Percentiles rank a stretch among this genome's conserved stretches.
These are phyloP conservation scores for Platanus orientalis DNA, from an alignment of 164 flowering plant genomes.

Conservation along the genomic window DNA sequence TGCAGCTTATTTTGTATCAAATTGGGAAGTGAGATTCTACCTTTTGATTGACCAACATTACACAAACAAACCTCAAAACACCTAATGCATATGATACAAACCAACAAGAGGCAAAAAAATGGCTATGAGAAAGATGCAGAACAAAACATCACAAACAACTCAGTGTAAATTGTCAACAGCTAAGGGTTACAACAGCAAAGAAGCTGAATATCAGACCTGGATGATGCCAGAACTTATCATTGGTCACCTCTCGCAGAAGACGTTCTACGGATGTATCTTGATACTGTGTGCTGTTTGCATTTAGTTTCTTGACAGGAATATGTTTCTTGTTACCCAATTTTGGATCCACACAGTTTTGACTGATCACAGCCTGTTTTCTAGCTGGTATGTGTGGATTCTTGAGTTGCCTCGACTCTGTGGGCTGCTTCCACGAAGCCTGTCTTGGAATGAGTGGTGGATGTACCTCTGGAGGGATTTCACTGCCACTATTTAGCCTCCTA, in stretches of 20 bases:
- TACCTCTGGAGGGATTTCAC: constrained; percentile 38
- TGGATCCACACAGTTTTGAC: constrained; percentile 39
- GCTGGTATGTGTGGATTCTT: constrained; percentile 35
- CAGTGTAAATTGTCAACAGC: background rate
- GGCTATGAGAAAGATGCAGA: background rate
- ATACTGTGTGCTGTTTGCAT: constrained; percentile 21
- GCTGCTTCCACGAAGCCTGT: constrained; percentile 59
- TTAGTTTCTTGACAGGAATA: constrained; percentile 35
- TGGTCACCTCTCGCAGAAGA: constrained; percentile 74
- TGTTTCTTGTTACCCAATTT: constrained; percentile 44
- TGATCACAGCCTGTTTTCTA: constrained; percentile 27
- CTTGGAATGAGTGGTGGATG: constrained; percentile 31
- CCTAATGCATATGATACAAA: too few relatives aligned
- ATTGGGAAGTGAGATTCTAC: background rate
- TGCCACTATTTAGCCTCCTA: constrained; percentile 36
- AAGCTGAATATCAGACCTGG: constrained; percentile 35
- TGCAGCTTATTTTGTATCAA: background rate
- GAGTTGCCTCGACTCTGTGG: constrained; percentile 35
- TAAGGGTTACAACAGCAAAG: background rate
- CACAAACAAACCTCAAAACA: too few relatives aligned
- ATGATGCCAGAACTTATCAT: constrained; percentile 69
- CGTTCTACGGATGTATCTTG: constrained; percentile 75
- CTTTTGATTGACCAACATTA: too few relatives aligned
- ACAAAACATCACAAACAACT: background rate
- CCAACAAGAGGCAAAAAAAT: background rate